Base-by-base conservation (phyloP, 2,329 filamentous ascomycete genomes). In the Nannizzia gypsea region DNA sequence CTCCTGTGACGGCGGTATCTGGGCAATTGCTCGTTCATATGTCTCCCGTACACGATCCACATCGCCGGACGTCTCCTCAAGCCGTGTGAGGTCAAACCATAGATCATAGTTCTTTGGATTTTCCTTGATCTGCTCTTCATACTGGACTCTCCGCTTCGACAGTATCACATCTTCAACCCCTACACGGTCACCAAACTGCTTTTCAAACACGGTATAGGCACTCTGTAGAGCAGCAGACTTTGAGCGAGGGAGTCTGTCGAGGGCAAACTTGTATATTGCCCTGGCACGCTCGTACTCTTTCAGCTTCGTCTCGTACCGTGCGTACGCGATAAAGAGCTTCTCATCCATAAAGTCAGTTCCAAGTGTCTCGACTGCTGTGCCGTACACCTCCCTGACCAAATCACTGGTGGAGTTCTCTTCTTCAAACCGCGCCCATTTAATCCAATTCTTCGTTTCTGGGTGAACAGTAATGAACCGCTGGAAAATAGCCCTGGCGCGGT, bases 371-470 rank as follows among this genome's bases (percentile, higher is more conserved):
- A 97, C 86, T 1, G 92, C 91, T 59, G 83, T 81, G 3, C 91
- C 90, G 70, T 90, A 97, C 0, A 97, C 92, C 63, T 97, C 90
- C 22, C 93, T 83, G 5, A 99, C 93, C 65, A 92, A 73, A 67
- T 96, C 92, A 69, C 87, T 92, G 1, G 90, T 96, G 6, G 93
- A 93, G 66, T 86, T 89, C 70, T 99, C 93, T 72, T 97, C 92
- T 73, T 99, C 93, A 66, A 97, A 99, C 63, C 89, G 88, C 62
- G 92, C 87, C 93, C 93, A 99, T 72, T 96, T 96, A 75, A 99
- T 95, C 91, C 92, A 99, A 70, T 96, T 97, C 68, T 88, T 84
- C 22, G 93, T 89, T 69, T 97, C 92, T 0, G 93, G 91, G 66
- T 97, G 93, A 6, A 97, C 89, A 62, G 91, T 82, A 1, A 90